Conservation (phyloP, 352 stramenopile species). For the Globisporangium splendens region DNA sequence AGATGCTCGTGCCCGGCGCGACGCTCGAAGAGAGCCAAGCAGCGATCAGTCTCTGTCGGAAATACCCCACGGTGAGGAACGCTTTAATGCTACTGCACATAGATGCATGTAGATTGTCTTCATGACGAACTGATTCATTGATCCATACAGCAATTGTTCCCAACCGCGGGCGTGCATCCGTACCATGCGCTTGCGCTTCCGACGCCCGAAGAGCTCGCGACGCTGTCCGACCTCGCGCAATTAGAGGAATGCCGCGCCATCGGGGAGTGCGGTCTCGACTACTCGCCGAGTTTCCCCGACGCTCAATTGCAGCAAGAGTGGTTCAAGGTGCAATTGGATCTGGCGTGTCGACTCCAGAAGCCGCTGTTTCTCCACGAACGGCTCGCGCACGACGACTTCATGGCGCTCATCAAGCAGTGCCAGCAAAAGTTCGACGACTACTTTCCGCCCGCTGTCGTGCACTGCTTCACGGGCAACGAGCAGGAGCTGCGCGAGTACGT, state of each 20-base stretch:
- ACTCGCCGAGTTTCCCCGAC: slow-evolving; percentile 56
- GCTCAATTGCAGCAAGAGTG: slow-evolving; percentile 45
- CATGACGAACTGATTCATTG: neutral
- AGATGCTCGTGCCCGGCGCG: slow-evolving; percentile 75
- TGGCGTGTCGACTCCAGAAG: slow-evolving; percentile 63
- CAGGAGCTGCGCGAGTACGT: slow-evolving; percentile 78
- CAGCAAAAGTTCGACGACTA: slow-evolving; percentile 28
- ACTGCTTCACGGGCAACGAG: slow-evolving; percentile 88
- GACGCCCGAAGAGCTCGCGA: slow-evolving; percentile 25
- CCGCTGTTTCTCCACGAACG: slow-evolving; percentile 84
- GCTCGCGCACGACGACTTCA: slow-evolving; percentile 71
- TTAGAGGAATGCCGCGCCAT: slow-evolving; percentile 41
- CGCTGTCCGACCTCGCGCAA: slow-evolving; percentile 29
- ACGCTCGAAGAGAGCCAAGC: slow-evolving; percentile 63
- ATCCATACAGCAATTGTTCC: slow-evolving; percentile 37
- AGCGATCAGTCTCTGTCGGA: slow-evolving; percentile 51
- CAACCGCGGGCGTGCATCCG: slow-evolving; percentile 74
- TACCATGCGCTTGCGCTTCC: slow-evolving; percentile 60
- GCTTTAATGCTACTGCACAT: too few species aligned
- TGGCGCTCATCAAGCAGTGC: slow-evolving; percentile 60
- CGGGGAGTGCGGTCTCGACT: slow-evolving; percentile 82
- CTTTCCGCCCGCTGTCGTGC: slow-evolving; percentile 68
- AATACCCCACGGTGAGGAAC: slow-evolving; percentile 28
- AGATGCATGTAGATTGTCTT: neutral
- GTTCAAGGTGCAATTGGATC: slow-evolving; percentile 60